Evolutionary conservation across 495 filamentous ascomycete genomes (phyloP).

Genomic region (Penicillium silybi): DNA sequence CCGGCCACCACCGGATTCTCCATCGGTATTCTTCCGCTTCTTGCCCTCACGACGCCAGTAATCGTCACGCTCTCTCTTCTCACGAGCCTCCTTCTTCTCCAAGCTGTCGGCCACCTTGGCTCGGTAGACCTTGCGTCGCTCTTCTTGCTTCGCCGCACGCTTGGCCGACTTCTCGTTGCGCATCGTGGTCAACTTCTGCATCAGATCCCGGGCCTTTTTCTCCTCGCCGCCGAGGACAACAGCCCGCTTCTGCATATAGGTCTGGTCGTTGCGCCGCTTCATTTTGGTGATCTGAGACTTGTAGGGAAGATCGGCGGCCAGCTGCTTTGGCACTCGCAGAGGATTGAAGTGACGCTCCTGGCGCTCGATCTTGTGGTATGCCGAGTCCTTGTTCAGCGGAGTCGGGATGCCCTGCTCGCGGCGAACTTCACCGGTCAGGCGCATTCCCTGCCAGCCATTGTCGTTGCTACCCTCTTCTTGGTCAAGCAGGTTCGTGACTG

Average conservation of each 20-base stretch:
- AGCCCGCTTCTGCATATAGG: constrained; percentile 91
- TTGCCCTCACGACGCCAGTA: constrained; percentile 94
- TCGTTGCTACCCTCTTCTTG: constrained; percentile 31
- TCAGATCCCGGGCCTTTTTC: constrained; percentile 79
- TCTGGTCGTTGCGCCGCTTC: constrained; percentile 72
- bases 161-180: constrained; percentile 87
- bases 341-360: constrained; percentile 87
- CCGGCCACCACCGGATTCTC: constrained; percentile 55
- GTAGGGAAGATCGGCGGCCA: constrained; percentile 85
- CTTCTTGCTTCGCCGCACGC: constrained; percentile 76
- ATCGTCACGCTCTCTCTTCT: constrained; percentile 87
- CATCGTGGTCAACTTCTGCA: constrained; percentile 90
- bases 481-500: constrained; percentile 83
- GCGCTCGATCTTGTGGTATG: constrained; percentile 80
- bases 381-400: constrained; percentile 71
- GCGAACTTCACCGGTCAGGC: constrained; percentile 90
- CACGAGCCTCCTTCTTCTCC: constrained; percentile 76
- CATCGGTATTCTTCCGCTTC: constrained; percentile 70
- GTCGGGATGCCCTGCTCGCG: constrained; percentile 69
- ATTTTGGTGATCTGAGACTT: constrained; percentile 85
- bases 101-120: constrained; percentile 74
- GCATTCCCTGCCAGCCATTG: constrained; percentile 77
- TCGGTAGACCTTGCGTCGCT: constrained; percentile 69
- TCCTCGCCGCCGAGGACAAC: constrained; percentile 83
- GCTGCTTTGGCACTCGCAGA: constrained; percentile 76